These are phyloP conservation scores for Nakazawaea wyomingensis DNA, from an alignment of 805 yeast species.

Conservation along the genomic window DNA sequence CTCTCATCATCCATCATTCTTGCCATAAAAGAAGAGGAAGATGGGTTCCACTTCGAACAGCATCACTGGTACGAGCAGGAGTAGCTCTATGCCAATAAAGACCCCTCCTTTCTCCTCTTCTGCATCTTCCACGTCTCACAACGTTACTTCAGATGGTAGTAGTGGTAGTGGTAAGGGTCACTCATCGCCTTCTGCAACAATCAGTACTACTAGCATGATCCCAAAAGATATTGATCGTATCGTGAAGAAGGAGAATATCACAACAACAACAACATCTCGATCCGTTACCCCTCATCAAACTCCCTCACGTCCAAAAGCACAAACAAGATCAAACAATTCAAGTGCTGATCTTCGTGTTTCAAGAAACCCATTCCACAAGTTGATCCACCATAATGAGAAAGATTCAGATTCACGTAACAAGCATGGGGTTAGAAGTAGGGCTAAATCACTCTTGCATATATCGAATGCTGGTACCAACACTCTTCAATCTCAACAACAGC, in stretches of 20 bases:
- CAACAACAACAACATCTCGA: neutral
- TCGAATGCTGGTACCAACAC: no score
- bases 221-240: neutral
- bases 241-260: neutral
- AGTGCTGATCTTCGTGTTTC: neutral
- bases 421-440: slow-evolving; percentile 6
- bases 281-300: no score
- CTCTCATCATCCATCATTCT: no score
- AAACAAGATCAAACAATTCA: neutral
- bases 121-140: neutral
- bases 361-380: slow-evolving; percentile 11
- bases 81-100: neutral
- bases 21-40: no score
- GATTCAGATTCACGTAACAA: neutral
- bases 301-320: neutral
- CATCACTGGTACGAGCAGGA: neutral
- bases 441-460: slow-evolving; percentile 10
- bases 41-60: neutral
- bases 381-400: slow-evolving; percentile 6
- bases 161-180: no score
- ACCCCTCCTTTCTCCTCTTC: neutral
- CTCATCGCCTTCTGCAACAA: neutral
- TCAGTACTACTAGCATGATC: neutral
- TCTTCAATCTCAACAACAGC: neutral
- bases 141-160: no score